These are phyloP conservation scores for Musa troglodytarum DNA, from an alignment of 176 grass and related monocot species.

Conservation along the genomic window DNA sequence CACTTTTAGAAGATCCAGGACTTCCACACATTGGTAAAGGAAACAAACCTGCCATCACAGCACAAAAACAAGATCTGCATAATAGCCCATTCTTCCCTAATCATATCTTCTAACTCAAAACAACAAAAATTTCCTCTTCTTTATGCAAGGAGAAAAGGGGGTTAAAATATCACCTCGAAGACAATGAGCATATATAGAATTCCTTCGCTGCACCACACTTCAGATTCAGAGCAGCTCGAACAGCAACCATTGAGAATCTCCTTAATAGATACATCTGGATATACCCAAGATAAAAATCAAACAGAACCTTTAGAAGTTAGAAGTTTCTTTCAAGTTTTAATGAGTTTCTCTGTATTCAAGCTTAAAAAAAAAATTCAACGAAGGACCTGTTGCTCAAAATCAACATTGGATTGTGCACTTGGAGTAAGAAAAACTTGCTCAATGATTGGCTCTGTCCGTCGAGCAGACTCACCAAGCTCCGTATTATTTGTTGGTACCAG, in stretches of 20 bases:
- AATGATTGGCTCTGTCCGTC: constrained; percentile 65
- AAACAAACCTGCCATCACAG: background rate
- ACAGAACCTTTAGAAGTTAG: background rate
- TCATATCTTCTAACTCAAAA: background rate
- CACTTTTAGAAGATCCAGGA: background rate
- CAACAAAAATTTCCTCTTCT: background rate
- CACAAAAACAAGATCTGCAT: no score
- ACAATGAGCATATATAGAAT: constrained; percentile 95
- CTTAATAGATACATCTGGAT: constrained; percentile 75
- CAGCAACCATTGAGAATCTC: constrained; percentile 61
- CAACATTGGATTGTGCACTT: constrained; percentile 44
- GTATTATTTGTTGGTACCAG: constrained; percentile 70
- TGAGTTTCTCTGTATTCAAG: background rate
- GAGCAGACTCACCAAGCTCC: constrained; percentile 70
- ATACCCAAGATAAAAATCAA: constrained; percentile 9
- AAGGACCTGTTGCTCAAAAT: constrained; percentile 87
- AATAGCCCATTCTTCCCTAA: background rate
- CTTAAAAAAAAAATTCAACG: background rate
- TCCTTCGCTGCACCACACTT: constrained; percentile 46
- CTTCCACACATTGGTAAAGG: no score
- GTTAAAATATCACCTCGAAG: constrained; percentile 62
- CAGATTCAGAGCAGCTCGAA: constrained; percentile 51
- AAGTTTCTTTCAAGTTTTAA: background rate
- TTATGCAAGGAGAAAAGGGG: background rate
- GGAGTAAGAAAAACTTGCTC: constrained; percentile 79